Conservation (phyloP, 805 yeast species). For the Saturnispora ahearnii region DNA sequence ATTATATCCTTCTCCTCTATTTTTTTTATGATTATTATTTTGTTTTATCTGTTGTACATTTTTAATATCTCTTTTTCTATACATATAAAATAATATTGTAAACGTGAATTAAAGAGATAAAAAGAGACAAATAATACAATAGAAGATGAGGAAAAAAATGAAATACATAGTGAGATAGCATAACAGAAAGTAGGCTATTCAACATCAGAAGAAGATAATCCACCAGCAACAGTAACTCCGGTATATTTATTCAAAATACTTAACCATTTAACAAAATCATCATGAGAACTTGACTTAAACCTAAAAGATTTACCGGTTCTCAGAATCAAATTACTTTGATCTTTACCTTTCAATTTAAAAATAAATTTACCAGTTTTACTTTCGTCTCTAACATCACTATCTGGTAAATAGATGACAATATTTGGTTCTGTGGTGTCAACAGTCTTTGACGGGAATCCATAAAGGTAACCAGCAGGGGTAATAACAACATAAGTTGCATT, state of each 20-base stretch:
- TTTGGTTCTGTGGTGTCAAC: constrained; percentile 37
- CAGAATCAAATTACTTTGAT: constrained; percentile 23
- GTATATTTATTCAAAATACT: constrained; percentile 23
- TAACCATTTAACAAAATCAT: constrained; percentile 40
- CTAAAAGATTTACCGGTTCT: constrained; percentile 25
- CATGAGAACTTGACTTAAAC: constrained; percentile 36
- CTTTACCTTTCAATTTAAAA: constrained; percentile 38
- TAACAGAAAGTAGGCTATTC: neutral
- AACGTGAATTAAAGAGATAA: neutral
- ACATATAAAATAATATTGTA: neutral
- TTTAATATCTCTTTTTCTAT: neutral
- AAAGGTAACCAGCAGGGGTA: constrained; percentile 36
- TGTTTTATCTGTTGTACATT: neutral
- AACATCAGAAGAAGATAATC: constrained; percentile 1
- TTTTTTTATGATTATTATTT: neutral
- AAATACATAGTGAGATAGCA: neutral
- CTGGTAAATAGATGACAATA: constrained; percentile 39
- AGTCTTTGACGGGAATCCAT: constrained; percentile 39
- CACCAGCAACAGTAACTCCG: neutral
- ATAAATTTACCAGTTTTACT: constrained; percentile 32
- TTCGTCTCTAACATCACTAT: constrained; percentile 29
- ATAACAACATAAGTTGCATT: constrained; percentile 39
- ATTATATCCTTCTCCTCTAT: neutral
- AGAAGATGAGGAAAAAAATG: neutral
- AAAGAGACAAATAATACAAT: neutral